Conservation (phyloP, 176 grass and related monocot genomes). For the Oryza punctata region DNA sequence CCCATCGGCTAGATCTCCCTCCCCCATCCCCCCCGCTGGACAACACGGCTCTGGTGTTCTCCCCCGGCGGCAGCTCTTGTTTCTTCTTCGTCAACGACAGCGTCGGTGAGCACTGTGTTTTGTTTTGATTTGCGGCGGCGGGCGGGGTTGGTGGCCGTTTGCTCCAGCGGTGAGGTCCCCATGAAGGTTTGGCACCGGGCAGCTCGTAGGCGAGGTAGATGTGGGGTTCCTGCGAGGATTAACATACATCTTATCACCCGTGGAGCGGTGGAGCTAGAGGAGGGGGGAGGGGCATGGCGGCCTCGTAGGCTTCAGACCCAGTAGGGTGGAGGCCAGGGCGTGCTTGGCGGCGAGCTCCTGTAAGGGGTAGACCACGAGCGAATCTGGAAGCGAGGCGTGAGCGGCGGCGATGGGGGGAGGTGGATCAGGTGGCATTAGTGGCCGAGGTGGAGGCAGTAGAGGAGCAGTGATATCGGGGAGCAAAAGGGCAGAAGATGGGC, state of each 20-base stretch:
- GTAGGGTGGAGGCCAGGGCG: slow-evolving; percentile 25
- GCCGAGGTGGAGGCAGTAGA: background rate
- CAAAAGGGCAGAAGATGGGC: too few species aligned
- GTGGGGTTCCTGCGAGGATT: slow-evolving; percentile 45
- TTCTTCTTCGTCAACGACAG: too few species aligned
- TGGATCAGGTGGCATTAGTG: slow-evolving; percentile 8
- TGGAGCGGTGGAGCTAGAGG: slow-evolving; percentile 43
- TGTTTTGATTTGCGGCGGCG: too few species aligned
- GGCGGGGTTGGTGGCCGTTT: too few species aligned
- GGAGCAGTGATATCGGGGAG: too few species aligned
- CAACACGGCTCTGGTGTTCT: too few species aligned
- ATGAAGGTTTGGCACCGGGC: background rate
- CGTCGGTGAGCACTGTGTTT: too few species aligned
- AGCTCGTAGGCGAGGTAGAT: slow-evolving; percentile 74
- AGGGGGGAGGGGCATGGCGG: slow-evolving; percentile 40
- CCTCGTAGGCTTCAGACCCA: slow-evolving; percentile 66
- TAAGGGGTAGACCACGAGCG: slow-evolving; percentile 57
- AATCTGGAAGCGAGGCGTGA: slow-evolving; percentile 44
- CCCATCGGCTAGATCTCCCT: too few species aligned
- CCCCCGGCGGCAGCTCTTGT: too few species aligned
- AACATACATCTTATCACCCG: slow-evolving; percentile 23
- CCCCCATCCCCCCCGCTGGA: too few species aligned
- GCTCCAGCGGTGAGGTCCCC: too few species aligned
- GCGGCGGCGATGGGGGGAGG: slow-evolving; percentile 44
- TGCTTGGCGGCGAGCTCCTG: slow-evolving; percentile 55